phyloP scores from a whole-genome alignment of 2,329 filamentous ascomycete genomes.

The Diaporthe longicolla region DNA sequence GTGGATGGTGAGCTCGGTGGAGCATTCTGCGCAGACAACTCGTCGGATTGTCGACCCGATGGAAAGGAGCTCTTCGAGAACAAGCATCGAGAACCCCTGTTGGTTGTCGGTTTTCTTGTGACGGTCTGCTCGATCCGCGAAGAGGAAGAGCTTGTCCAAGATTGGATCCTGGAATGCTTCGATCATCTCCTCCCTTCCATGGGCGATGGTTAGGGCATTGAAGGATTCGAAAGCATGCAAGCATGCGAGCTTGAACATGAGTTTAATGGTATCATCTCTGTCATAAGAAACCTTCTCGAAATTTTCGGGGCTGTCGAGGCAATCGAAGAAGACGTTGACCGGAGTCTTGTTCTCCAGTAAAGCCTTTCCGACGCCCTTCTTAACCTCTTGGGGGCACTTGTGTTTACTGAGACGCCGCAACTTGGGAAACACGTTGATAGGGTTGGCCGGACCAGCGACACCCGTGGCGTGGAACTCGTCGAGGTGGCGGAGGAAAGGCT shows the following conservation, averaged over 20 bases:
- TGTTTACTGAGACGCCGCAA: background rate
- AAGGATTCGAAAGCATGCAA: no score
- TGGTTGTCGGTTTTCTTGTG: no score
- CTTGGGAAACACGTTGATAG: background rate
- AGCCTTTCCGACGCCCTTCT: background rate
- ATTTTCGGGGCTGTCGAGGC: background rate
- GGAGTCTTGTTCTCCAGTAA: background rate
- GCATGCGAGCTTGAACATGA: no score
- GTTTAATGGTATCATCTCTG: rapidly evolving
- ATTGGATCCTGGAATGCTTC: background rate
- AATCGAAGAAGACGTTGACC: background rate
- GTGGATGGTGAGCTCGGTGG: no score
- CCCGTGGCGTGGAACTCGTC: background rate
- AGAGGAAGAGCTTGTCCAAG: background rate
- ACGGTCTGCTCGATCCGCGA: background rate
- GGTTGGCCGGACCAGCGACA: no score
- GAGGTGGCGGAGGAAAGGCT: no score
- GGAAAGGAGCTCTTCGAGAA: background rate
- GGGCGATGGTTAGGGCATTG: no score
- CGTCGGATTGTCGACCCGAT: background rate
- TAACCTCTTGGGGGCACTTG: background rate
- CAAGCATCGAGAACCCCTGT: no score
- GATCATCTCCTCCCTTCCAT: no score
- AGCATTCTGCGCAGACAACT: no score
- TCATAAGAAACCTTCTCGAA: background rate